phyloP scores from a whole-genome alignment of 176 grass and related monocot species.

The Elaeis guineensis region DNA sequence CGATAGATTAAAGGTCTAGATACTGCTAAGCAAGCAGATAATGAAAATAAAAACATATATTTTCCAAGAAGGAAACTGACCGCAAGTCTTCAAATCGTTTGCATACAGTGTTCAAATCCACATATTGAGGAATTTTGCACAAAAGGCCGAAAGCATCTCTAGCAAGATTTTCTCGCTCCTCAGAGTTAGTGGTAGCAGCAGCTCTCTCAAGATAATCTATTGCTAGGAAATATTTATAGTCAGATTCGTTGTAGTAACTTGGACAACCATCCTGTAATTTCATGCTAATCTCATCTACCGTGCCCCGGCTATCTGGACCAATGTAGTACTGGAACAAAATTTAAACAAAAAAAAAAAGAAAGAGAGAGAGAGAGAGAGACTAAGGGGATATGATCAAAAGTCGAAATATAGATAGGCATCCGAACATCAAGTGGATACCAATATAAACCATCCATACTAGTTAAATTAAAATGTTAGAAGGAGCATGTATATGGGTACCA shows the following conservation, averaged over 20 bases:
- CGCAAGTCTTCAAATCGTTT: conserved; percentile 95
- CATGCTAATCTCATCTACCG: conserved; percentile 79
- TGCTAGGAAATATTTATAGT: conserved; percentile 88
- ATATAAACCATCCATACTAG: no score
- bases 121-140: conserved; percentile 66
- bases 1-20: no score
- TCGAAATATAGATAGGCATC: no score
- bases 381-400: no score
- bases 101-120: conserved; percentile 78
- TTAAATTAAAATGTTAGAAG: no score
- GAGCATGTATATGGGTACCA: no score
- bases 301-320: conserved; percentile 73
- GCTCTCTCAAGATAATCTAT: conserved; percentile 90
- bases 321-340: conserved; percentile 75
- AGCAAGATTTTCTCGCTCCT: conserved; percentile 66
- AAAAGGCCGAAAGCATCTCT: conserved; percentile 87
- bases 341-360: not conserved
- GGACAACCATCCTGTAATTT: conserved; percentile 84
- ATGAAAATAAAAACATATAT: not conserved
- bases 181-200: conserved; percentile 40
- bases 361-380: no score
- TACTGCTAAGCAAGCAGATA: no score
- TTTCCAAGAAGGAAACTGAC: conserved; percentile 25
- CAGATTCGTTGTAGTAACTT: conserved; percentile 94
- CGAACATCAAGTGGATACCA: no score